Base-by-base conservation (phyloP, 345 rosid species). In the Crucihimalaya himalaica region DNA sequence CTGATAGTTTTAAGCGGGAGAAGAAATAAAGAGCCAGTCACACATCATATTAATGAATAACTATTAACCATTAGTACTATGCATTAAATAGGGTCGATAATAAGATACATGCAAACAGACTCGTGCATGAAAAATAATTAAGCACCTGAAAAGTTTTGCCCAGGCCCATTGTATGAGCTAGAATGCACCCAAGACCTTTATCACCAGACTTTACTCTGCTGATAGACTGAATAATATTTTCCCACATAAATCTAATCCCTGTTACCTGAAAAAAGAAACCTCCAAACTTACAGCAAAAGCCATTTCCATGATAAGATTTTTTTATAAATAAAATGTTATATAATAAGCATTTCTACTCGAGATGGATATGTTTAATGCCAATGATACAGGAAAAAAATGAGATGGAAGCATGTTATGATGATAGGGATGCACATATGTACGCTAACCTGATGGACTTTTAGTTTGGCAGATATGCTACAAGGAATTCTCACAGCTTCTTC, bases 161-260 rank as follows among this genome's bases (percentile, higher is more conserved):
- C 42, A 96, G 95, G 72, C 99, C 99, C 99, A 96, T 96, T 62
- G 95, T 96, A 78, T 96, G 98, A 54, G 99, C 99, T 78, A 96
- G 81, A 81, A 96, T 96, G 85, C 99, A 96, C 46, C 99, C 99
- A 56, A 96, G 96, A 70, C 99, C 99, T 75, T 81, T 92, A 78
- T 92, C 99, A 56, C 99, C 98, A 59, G 93, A 88, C 83, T 81
- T 96, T 58, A 88, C 89, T 78, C 83, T 90, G 61, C 74, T 84
- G 79, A 90, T 83, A 71, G 98, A 89, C 83, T 96, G 98, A 64
- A 92, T 77, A 65, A 96, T 89, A 80, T 96, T 96, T 84, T 96
- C 99, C 99, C 99, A 96, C 86, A 96, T 82, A 83, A 96, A 96
- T 74, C 98, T 84, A 55, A 96, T 96, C 70, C 99, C 99, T 13